Percentiles rank a stretch among this genome's conserved stretches.
phyloP scores from a whole-genome alignment of 2,329 filamentous ascomycete species.

The Lasiodiplodia theobromae region DNA sequence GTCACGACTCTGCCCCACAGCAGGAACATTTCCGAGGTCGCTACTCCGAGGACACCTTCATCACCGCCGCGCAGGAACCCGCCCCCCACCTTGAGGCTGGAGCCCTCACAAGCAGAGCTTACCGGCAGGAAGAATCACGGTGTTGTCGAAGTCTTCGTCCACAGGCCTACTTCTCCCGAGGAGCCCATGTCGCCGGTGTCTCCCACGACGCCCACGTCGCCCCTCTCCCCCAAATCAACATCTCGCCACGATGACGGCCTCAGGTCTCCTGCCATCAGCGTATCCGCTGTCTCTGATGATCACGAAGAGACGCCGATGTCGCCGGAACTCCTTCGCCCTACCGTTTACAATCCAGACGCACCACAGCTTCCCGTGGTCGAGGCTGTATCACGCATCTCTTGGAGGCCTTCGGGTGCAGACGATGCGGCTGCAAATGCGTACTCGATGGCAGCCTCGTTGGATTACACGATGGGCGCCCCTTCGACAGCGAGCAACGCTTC shows the following conservation, averaged over 20 bases:
- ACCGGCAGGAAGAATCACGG: constrained; percentile 46
- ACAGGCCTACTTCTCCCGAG: constrained; percentile 42
- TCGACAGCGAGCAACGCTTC: constrained; percentile 6
- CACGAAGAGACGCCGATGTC: not conserved
- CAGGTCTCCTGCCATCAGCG: not conserved
- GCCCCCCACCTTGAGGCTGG: constrained; percentile 37
- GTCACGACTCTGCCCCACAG: constrained; percentile 41
- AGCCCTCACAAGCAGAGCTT: constrained; percentile 47
- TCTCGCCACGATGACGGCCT: not conserved
- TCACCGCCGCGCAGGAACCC: constrained; percentile 34
- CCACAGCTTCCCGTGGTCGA: constrained; percentile 26
- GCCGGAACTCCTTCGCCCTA: constrained; percentile 18
- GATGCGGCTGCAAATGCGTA: constrained; percentile 1
- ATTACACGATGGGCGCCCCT: constrained; percentile 21
- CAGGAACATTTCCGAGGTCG: constrained; percentile 32
- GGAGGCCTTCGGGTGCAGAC: not conserved
- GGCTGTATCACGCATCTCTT: constrained; percentile 17
- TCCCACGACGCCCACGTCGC: not conserved
- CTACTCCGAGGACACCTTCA: constrained; percentile 34
- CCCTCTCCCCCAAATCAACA: not conserved
- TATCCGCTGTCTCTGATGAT: not conserved
- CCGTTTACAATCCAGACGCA: constrained; percentile 9
- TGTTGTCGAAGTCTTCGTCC: constrained; percentile 45
- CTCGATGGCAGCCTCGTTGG: constrained; percentile 19
- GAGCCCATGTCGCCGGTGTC: not conserved